These are phyloP conservation scores for Solanum lycopersicoides DNA, from an alignment of 257 asterid species.

Conservation along the genomic window DNA sequence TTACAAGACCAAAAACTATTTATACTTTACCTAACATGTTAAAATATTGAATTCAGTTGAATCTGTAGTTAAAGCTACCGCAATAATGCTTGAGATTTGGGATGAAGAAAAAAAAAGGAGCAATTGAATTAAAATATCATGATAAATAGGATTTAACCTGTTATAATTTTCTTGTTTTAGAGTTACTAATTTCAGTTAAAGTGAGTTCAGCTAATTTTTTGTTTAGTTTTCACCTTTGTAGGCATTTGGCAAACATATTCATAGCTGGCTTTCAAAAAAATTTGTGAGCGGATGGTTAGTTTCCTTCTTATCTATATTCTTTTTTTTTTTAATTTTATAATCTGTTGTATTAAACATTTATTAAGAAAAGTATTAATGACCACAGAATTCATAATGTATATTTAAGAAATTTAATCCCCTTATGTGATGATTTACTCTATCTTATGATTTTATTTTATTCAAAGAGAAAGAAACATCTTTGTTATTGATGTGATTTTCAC, in stretches of 20 bases:
- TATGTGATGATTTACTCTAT: not conserved
- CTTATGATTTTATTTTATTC: not conserved
- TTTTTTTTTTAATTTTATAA: not conserved
- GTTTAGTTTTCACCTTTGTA: not conserved
- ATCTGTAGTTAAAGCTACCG: not conserved
- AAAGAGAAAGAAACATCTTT: not conserved
- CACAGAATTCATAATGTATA: not conserved
- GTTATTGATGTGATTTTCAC: not conserved
- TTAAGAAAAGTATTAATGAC: not conserved
- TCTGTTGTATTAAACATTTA: not conserved
- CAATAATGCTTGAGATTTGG: not conserved
- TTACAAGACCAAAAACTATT: not conserved
- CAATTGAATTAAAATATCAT: not conserved
- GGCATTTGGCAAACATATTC: conserved; percentile 14
- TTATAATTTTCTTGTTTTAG: not conserved
- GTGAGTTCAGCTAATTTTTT: not conserved
- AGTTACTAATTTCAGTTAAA: not conserved
- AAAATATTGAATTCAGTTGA: not conserved
- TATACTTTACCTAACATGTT: not conserved
- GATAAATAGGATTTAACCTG: not conserved
- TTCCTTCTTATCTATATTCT: not conserved
- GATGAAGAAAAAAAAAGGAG: not conserved
- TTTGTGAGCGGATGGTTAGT: conserved; percentile 16
- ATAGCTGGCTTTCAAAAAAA: conserved; percentile 21
- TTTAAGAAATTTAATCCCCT: not conserved